Percentiles rank a stretch among this genome's conserved stretches.
phyloP scores from a whole-genome alignment of 176 grass and related monocot genomes.

The Triticum turgidum region DNA sequence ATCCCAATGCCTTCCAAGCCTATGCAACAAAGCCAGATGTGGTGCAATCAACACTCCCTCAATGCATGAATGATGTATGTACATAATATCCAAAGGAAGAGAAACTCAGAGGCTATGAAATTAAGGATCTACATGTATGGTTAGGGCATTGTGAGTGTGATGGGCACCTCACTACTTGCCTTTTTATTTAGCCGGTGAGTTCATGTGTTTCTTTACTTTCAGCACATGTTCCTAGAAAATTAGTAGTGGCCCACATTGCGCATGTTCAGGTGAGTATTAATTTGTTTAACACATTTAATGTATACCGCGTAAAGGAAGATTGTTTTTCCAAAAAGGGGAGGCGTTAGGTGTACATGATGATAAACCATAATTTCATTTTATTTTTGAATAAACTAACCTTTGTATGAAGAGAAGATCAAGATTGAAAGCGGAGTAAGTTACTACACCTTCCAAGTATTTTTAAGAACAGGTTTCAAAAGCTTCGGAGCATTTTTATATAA shows the following conservation, averaged over 20 bases:
- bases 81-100: background rate
- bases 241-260: background rate
- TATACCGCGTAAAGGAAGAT: too few species aligned
- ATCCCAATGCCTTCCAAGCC: background rate
- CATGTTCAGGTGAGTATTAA: background rate
- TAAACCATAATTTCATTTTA: too few species aligned
- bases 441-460: too few species aligned
- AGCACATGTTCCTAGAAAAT: background rate
- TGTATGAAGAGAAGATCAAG: too few species aligned
- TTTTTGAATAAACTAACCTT: too few species aligned
- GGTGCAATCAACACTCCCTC: background rate
- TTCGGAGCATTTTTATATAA: conserved; percentile 20
- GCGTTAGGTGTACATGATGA: too few species aligned
- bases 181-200: background rate
- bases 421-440: too few species aligned
- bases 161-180: background rate
- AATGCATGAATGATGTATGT: background rate
- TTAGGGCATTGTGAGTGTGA: background rate
- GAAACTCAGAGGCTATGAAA: too few species aligned
- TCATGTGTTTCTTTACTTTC: background rate
- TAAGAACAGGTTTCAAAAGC: background rate
- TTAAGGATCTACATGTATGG: background rate
- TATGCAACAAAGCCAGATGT: background rate
- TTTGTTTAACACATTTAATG: too few species aligned
- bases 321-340: too few species aligned